phyloP scores from a whole-genome alignment of 768 basidiomycete species.

The Boletus vinaceobasis region DNA sequence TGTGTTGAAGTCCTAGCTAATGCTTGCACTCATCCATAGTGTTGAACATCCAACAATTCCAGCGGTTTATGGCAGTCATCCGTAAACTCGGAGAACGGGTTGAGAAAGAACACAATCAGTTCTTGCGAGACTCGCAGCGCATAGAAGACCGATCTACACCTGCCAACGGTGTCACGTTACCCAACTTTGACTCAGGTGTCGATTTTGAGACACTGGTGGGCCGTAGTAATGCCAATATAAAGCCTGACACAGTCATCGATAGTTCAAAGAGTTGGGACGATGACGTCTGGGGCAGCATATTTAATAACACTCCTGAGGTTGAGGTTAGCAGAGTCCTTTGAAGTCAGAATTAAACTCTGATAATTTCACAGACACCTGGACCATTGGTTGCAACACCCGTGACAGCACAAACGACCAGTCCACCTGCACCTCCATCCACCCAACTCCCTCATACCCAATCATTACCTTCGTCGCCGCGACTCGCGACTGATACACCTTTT shows the following conservation, averaged over 20 bases:
- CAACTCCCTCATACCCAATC: constrained; percentile 32
- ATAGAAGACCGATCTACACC: constrained; percentile 73
- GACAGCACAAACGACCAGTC: constrained; percentile 12
- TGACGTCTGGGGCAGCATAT: constrained; percentile 81
- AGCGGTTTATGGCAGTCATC: constrained; percentile 86
- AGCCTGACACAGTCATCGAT: constrained; percentile 41
- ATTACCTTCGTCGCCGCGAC: constrained; percentile 37
- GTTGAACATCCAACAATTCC: constrained; percentile 82
- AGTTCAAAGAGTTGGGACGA: constrained; percentile 63
- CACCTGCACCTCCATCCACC: constrained; percentile 7
- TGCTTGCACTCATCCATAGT: constrained; percentile 39
- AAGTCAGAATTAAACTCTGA: constrained; percentile 1
- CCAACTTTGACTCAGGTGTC: constrained; percentile 46
- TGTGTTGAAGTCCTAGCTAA: not conserved
- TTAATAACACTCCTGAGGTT: constrained; percentile 41
- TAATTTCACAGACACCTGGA: constrained; percentile 13
- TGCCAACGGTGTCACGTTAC: constrained; percentile 38
- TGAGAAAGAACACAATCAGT: constrained; percentile 88
- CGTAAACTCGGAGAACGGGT: constrained; percentile 79
- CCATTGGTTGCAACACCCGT: constrained; percentile 12
- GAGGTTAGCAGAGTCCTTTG: constrained; percentile 19
- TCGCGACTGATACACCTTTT: constrained; percentile 27
- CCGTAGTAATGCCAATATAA: constrained; percentile 45
- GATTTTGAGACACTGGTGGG: constrained; percentile 90
- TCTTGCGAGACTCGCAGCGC: constrained; percentile 88